Evolutionary conservation across 805 yeast genomes (phyloP).

Genomic region (Lachancea sp.): DNA sequence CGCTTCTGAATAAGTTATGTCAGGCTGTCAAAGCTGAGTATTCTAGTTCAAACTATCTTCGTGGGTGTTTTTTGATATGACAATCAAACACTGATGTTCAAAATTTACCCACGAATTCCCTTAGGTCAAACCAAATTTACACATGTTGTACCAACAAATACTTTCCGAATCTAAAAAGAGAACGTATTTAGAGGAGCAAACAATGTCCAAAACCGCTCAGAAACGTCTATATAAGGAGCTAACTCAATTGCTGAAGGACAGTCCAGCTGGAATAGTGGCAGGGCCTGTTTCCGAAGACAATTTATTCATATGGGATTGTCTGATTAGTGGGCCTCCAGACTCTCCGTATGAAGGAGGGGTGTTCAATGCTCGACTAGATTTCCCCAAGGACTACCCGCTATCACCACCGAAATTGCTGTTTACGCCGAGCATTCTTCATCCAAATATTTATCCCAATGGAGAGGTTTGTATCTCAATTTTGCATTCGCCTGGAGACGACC

Average conservation of each 20-base stretch:
- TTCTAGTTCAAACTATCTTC: too few species aligned
- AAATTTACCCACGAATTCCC: too few species aligned
- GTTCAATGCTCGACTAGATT: conserved; percentile 66
- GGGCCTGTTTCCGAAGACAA: conserved; percentile 78
- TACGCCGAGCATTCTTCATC: conserved; percentile 81
- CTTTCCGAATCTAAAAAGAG: too few species aligned
- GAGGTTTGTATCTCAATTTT: conserved; percentile 92
- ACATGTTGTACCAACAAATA: too few species aligned
- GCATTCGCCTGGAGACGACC: conserved; percentile 97
- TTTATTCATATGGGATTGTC: conserved; percentile 76
- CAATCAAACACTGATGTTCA: too few species aligned
- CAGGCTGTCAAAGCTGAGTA: too few species aligned
- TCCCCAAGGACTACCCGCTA: conserved; percentile 77
- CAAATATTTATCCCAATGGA: conserved; percentile 90
- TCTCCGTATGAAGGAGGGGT: conserved; percentile 85
- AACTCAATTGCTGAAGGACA: conserved; percentile 75
- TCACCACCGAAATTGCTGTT: conserved; percentile 73
- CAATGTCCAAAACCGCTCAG: conserved; percentile 60
- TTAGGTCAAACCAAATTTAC: too few species aligned
- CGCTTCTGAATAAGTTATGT: too few species aligned
- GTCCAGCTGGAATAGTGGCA: conserved; percentile 94
- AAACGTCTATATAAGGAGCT: conserved; percentile 81
- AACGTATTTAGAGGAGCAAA: too few species aligned
- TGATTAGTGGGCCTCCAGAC: conserved; percentile 75
- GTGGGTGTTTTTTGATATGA: too few species aligned